phyloP scores from a whole-genome alignment of 2,329 filamentous ascomycete species.

The Trichoderma atroviride region DNA sequence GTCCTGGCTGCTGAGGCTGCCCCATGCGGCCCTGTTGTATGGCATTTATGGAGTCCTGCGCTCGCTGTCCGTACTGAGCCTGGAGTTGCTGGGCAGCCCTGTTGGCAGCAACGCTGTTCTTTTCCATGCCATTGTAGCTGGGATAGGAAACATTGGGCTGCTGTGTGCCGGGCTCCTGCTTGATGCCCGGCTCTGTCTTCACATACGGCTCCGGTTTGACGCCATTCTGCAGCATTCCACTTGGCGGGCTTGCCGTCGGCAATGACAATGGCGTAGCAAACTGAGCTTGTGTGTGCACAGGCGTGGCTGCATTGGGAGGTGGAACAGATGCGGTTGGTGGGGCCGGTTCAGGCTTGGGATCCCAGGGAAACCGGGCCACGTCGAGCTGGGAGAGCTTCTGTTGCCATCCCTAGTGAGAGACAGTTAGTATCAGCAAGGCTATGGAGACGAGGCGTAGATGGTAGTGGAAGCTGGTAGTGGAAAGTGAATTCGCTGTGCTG shows the following conservation, averaged over 20 bases:
- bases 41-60: conserved; percentile 67
- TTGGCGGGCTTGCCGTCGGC: conserved; percentile 38
- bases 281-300: conserved; percentile 38
- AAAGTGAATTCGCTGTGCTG: not conserved
- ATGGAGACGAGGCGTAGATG: not conserved
- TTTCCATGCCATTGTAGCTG: conserved; percentile 39
- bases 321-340: conserved; percentile 41
- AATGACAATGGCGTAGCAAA: conserved; percentile 40
- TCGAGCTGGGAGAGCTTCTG: conserved; percentile 81
- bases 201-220: conserved; percentile 50
- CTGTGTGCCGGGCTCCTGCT: conserved; percentile 48
- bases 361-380: conserved; percentile 92
- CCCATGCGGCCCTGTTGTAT: conserved; percentile 55
- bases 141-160: conserved; percentile 40
- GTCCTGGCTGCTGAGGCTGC: conserved; percentile 38
- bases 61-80: conserved; percentile 63
- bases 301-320: conserved; percentile 31
- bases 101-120: conserved; percentile 51
- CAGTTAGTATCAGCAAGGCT: conserved; percentile 31
- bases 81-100: conserved; percentile 61
- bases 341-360: conserved; percentile 74
- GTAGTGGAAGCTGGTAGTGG: too few species aligned
- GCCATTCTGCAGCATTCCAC: conserved; percentile 39
- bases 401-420: conserved; percentile 78
- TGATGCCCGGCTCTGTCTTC: conserved; percentile 53